Conservation (phyloP, 169 alveolate genomes). For the Plasmodium inui region DNA sequence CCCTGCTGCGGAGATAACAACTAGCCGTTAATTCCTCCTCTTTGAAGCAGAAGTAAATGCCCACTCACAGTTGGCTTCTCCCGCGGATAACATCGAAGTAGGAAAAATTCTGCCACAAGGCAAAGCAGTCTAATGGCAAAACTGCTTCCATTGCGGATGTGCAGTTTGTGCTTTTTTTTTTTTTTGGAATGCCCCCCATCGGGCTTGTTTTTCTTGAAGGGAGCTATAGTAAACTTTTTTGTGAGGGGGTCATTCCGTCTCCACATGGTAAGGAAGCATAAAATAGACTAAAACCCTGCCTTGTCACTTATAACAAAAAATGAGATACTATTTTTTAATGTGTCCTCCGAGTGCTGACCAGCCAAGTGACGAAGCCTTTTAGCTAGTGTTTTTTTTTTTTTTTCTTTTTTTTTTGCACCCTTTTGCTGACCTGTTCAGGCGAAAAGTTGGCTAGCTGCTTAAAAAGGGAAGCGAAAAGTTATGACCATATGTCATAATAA, state of each 20-base stretch:
- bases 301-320: background rate
- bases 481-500: constrained; percentile 3
- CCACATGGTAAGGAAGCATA: background rate
- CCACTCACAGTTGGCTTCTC: background rate
- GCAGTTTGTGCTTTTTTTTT: background rate
- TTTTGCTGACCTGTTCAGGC: constrained; percentile 9
- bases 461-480: background rate
- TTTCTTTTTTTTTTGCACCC: background rate
- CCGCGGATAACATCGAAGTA: background rate
- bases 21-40: background rate
- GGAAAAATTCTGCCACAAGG: background rate
- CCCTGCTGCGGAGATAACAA: background rate
- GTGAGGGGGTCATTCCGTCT: background rate
- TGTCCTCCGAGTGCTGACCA: background rate
- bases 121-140: background rate
- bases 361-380: background rate
- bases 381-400: background rate
- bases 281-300: background rate
- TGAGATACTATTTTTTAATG: background rate
- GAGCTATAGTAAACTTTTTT: background rate
- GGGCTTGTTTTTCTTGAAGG: background rate
- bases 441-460: background rate
- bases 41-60: background rate
- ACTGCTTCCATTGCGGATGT: background rate
- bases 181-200: background rate